Base-by-base conservation (phyloP, 305 asterid genomes). In the Fraxinus sp. region DNA sequence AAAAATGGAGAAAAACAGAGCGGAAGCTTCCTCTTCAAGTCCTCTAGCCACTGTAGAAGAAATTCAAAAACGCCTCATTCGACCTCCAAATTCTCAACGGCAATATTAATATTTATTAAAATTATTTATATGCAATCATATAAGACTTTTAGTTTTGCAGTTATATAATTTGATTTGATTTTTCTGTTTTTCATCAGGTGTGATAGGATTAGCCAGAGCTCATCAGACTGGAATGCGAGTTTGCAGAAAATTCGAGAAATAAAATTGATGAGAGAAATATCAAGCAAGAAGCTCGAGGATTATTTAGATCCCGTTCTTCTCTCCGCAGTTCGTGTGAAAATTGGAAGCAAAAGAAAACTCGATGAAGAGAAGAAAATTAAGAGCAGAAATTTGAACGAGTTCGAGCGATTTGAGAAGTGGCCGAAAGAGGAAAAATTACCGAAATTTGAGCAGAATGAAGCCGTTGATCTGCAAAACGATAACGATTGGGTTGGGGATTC, bases 221-320 rank as follows among this genome's bases (percentile, higher is more conserved):
- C 85, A n/a, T 78, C 81, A 28, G 33, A 62, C 26, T 62, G 43
- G 7, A 32, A 66, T 7, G 14, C 10, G 7, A 84, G 36, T 81
- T 39, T 66, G 39, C 84, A 32, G 81, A 85, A 77, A 78, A 46
- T 7, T 68, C 77, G 43, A 68, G 80, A 49, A 43, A 22, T 14
- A 14, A 52, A 41, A 13, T 24, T 18, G 64, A 76, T 18, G 75
- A 81, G 20, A 75, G 77, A 75, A 49, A 72, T 49, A 80, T 55
- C 36, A 49, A 75, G 75, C 46, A 80, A 37, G n/a, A 80, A 75
- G 80, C 80, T 88, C 32, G 89, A 88, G 41, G 91, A 88, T 74
- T 88, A 84, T 74, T 74, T 86, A 78, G 86, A 88, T 88, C 86
- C 80, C 52, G 72, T 79, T 24, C 83, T 88, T 55, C 91, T 86